These are phyloP conservation scores for Cyclotella choctawhatcheeana DNA, from an alignment of 108 stramenopile genomes.

Conservation along the genomic window DNA sequence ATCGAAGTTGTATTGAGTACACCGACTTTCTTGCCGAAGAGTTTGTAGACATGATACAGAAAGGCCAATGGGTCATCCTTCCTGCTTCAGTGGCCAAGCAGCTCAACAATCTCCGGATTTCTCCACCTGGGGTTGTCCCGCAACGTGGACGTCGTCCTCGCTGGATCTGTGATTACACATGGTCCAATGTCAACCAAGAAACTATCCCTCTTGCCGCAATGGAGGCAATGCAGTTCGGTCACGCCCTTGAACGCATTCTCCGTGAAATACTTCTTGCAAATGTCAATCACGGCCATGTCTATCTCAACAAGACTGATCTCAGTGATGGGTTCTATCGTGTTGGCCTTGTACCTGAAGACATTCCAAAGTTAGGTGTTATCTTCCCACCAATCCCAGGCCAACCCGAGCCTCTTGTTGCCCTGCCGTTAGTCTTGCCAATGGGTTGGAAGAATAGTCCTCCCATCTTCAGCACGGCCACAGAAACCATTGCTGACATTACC, in stretches of 20 bases:
- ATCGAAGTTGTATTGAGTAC: slow-evolving; percentile 21
- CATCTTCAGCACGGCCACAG: not conserved
- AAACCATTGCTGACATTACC: not conserved
- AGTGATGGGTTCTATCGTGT: slow-evolving; percentile 34
- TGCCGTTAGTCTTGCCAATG: slow-evolving; percentile 48
- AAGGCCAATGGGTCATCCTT: slow-evolving; percentile 14
- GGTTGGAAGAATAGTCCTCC: slow-evolving; percentile 50
- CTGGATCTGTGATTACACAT: slow-evolving; percentile 36
- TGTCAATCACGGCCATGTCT: slow-evolving; percentile 11
- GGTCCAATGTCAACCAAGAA: slow-evolving; percentile 29
- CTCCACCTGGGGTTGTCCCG: slow-evolving; percentile 20
- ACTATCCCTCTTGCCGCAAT: slow-evolving; percentile 24
- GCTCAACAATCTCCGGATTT: slow-evolving; percentile 3
- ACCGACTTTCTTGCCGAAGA: slow-evolving; percentile 13
- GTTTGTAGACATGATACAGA: slow-evolving; percentile 6
- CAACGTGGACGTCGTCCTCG: slow-evolving; percentile 26
- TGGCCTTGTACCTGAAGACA: slow-evolving; percentile 17
- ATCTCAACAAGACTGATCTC: slow-evolving; percentile 27
- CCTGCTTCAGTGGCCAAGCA: not conserved
- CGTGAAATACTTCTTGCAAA: slow-evolving; percentile 15
- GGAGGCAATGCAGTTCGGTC: slow-evolving; percentile 53
- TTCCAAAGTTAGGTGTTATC: slow-evolving; percentile 32
- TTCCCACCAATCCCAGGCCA: slow-evolving; percentile 3
- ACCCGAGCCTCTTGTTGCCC: slow-evolving; percentile 25
- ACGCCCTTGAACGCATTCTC: slow-evolving; percentile 30